Evolutionary conservation across 2,329 filamentous ascomycete genomes (phyloP).

Genomic region (Ascosphaera apis): DNA sequence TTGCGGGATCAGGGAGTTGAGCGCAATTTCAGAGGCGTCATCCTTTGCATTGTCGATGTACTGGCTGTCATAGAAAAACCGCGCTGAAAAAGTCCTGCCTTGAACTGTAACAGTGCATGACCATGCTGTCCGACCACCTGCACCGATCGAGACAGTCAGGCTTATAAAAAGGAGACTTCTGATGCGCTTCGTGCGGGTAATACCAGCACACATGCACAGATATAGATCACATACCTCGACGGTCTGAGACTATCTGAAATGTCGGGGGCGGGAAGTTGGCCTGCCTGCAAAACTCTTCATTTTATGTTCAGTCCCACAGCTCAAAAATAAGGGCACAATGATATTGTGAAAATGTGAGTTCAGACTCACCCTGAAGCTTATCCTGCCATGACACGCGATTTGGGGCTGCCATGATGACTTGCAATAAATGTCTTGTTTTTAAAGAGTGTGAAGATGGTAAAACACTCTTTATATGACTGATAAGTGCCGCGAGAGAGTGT

Average conservation of each 20-base stretch:
- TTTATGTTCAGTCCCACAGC: conserved; percentile 5
- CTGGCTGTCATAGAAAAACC: conserved; percentile 81
- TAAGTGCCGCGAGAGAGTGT: too few relatives aligned
- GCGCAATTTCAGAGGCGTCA: conserved; percentile 56
- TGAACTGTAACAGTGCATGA: conserved; percentile 56
- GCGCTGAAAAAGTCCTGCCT: conserved; percentile 41
- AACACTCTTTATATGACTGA: too few relatives aligned
- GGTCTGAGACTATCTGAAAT: conserved; percentile 52
- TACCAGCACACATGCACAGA: too few relatives aligned
- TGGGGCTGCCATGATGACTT: too few relatives aligned
- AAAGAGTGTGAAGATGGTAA: too few relatives aligned
- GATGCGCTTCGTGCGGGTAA: neutral
- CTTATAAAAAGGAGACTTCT: too few relatives aligned
- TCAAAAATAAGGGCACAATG: conserved; percentile 1
- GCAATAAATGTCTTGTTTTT: too few relatives aligned
- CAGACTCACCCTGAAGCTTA: conserved; percentile 28
- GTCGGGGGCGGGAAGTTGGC: conserved; percentile 31
- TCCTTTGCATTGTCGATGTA: conserved; percentile 73
- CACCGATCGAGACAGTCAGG: too few relatives aligned
- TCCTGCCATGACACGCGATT: conserved; percentile 31
- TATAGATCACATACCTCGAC: conserved; percentile 36
- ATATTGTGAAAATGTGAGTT: conserved; percentile 4
- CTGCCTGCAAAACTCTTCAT: conserved; percentile 33
- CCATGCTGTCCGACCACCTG: conserved; percentile 80
- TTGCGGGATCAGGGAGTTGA: conserved; percentile 13